Evolutionary conservation across 2,329 filamentous ascomycete species (phyloP).

Genomic region (Didymella arachidicola): DNA sequence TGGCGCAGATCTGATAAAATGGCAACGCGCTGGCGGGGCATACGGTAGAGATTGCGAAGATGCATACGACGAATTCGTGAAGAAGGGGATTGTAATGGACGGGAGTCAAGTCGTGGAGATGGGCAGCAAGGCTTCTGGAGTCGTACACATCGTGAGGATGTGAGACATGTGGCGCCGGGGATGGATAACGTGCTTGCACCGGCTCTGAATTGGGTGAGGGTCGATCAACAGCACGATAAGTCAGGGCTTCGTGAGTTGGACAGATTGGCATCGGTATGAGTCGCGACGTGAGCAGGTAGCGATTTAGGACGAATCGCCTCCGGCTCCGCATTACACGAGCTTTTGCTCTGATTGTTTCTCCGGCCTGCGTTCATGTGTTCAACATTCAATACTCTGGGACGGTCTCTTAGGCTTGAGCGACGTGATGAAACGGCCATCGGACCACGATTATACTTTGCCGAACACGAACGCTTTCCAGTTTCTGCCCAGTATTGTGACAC

Average conservation of each 20-base stretch:
- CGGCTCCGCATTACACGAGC: too few relatives aligned
- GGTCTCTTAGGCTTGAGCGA: too few relatives aligned
- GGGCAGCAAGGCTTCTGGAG: background rate
- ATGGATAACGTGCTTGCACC: background rate
- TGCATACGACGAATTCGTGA: background rate
- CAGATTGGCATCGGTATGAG: too few relatives aligned
- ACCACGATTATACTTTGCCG: constrained; percentile 52
- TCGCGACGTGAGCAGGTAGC: too few relatives aligned
- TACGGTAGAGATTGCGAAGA: background rate
- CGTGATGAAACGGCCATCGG: too few relatives aligned
- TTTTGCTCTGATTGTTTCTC: too few relatives aligned
- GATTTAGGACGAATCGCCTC: too few relatives aligned
- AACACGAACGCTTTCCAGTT: constrained; percentile 85
- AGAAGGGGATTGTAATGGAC: background rate
- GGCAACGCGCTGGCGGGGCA: background rate
- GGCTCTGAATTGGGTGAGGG: background rate
- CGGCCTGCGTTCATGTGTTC: too few relatives aligned
- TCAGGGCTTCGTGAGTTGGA: background rate
- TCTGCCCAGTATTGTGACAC: constrained; percentile 68
- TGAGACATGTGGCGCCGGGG: background rate
- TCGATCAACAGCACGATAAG: background rate
- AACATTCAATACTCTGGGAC: too few relatives aligned
- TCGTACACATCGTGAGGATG: background rate
- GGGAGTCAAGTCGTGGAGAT: background rate
- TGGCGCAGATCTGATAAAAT: background rate